These are phyloP conservation scores for Fusarium tjaetaba DNA, from an alignment of 2,329 filamentous ascomycete species.

Conservation along the genomic window DNA sequence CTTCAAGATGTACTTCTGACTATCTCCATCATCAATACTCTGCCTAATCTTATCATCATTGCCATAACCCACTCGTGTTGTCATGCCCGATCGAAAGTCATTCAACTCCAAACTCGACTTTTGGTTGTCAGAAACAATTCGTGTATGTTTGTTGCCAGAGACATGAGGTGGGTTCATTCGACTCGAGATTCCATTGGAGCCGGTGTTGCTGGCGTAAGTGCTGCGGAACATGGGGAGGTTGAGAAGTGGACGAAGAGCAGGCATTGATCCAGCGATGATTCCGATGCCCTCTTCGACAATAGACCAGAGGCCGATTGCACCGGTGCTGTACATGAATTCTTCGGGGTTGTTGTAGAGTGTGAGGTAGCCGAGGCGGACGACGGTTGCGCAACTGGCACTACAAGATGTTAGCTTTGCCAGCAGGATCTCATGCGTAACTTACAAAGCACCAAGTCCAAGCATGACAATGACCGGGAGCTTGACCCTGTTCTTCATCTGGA, in stretches of 20 bases:
- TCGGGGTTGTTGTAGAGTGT: constrained; percentile 32
- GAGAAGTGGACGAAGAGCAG: constrained; percentile 32
- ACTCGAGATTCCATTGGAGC: constrained; percentile 1
- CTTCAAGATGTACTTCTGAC: constrained; percentile 39
- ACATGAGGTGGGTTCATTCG: background rate
- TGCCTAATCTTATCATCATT: constrained; percentile 1
- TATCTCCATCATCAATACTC: constrained; percentile 35
- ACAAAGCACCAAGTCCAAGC: constrained; percentile 38
- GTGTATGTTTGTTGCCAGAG: background rate
- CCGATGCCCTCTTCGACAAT: constrained; percentile 38
- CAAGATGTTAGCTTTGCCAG: background rate
- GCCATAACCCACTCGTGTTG: background rate
- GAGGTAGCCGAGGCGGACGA: constrained; percentile 36
- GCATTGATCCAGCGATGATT: constrained; percentile 40
- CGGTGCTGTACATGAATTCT: constrained; percentile 39
- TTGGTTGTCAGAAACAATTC: background rate
- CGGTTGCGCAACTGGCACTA: constrained; percentile 37
- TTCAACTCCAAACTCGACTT: constrained; percentile 5
- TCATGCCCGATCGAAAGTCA: background rate
- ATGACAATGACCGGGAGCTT: constrained; percentile 36
- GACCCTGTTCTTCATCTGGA: constrained; percentile 41
- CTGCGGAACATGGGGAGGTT: constrained; percentile 25
- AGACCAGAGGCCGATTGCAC: constrained; percentile 39
- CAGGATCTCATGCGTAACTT: background rate
- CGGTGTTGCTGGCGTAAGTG: constrained; percentile 17